Evolutionary conservation across 306 rosid genomes (phyloP).

Genomic region (Oxytropis ochrocephala): DNA sequence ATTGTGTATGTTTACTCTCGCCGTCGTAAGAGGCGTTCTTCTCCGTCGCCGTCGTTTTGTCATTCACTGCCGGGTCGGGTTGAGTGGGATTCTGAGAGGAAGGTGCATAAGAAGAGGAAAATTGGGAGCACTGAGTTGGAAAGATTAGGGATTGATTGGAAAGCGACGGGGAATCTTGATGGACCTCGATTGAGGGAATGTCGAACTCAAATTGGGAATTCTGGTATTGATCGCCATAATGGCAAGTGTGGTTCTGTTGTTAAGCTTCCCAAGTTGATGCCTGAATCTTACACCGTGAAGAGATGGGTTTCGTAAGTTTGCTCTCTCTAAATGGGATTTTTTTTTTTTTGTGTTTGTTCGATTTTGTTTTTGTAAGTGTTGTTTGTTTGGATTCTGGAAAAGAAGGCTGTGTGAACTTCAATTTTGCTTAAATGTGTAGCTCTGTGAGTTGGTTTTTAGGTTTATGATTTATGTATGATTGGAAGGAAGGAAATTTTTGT

Average conservation of each 20-base stretch:
- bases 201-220: constrained; percentile 30
- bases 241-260: constrained; percentile 36
- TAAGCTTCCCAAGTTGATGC: constrained; percentile 28
- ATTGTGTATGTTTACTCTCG: constrained; percentile 60
- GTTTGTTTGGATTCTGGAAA: not conserved
- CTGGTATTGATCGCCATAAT: constrained; percentile 25
- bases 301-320: constrained; percentile 68
- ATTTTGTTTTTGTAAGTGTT: not conserved
- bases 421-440: not conserved
- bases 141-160: constrained; percentile 71
- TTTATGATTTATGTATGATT: not conserved
- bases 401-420: not conserved
- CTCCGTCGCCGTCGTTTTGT: constrained; percentile 13
- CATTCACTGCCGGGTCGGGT: not conserved
- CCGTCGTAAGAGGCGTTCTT: constrained; percentile 43
- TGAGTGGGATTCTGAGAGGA: constrained; percentile 12
- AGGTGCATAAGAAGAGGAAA: constrained; percentile 33
- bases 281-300: constrained; percentile 50
- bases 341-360: not conserved
- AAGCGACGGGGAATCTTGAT: constrained; percentile 30
- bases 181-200: constrained; percentile 76
- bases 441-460: not conserved
- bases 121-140: constrained; percentile 55
- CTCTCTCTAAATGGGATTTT: not conserved
- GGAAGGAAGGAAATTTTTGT: not conserved